Percentiles rank a stretch among this genome's conserved stretches.
phyloP scores from a whole-genome alignment of 2,329 filamentous ascomycete species.

The Fusarium nisikadoi region DNA sequence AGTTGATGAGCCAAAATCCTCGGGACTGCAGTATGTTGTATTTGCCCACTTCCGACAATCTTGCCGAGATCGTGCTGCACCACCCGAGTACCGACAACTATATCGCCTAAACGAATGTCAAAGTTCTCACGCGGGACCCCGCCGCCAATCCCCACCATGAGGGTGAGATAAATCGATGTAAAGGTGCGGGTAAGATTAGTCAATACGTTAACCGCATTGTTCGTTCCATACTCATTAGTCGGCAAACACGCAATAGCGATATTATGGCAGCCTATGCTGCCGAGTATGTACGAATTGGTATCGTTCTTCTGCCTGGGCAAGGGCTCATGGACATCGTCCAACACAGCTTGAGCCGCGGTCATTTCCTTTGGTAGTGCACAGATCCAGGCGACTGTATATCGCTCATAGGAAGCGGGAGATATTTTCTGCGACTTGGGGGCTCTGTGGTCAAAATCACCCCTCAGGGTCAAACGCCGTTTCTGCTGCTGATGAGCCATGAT shows the following conservation, averaged over 20 bases:
- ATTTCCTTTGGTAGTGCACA: constrained; percentile 16
- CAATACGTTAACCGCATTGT: background rate
- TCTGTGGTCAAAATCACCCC: accelerated
- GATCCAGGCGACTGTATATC: constrained; percentile 20
- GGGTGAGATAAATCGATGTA: background rate
- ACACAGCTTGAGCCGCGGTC: constrained; percentile 7
- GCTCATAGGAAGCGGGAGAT: accelerated
- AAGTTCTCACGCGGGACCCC: accelerated
- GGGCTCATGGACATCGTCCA: background rate
- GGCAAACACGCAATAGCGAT: background rate
- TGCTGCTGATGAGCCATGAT: background rate
- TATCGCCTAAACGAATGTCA: background rate
- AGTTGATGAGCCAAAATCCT: background rate
- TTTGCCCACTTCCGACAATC: accelerated
- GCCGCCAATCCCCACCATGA: background rate
- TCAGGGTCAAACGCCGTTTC: background rate
- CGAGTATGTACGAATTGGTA: constrained; percentile 7
- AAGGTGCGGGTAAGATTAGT: background rate
- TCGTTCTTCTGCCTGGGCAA: background rate
- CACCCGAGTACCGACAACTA: background rate
- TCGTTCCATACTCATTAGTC: background rate
- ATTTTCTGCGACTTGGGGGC: accelerated
- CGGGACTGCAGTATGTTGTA: background rate
- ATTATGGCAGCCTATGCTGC: background rate
- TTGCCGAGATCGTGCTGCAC: background rate